Base-by-base conservation (phyloP, 2,329 filamentous ascomycete species). In the Escovopsis weberi region DNA sequence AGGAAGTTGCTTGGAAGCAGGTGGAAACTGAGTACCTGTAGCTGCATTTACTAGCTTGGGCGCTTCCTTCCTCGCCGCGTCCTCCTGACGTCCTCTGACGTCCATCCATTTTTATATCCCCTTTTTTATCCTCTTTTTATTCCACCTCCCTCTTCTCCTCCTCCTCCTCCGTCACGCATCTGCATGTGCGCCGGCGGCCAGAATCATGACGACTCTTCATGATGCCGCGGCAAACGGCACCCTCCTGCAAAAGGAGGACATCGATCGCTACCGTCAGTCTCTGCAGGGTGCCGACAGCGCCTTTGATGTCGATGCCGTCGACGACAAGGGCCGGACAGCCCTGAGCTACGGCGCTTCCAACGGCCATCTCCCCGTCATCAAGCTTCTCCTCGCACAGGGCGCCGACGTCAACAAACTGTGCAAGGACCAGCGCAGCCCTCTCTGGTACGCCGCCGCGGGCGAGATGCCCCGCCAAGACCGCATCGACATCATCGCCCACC, bases 301-400 rank as follows among this genome's bases (percentile, higher is more conserved):
- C 26, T 39, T 39, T 23, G 32, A 33, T 33, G n/a, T 45, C 33
- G 30, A 45, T 18, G 26, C 37, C 8, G 10, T 12, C 7, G 43
- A 45, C 19, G 4, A 11, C 36, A 39, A 39, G 26, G 37, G 40
- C 37, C 39, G 39, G 0, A 45, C 43, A 3, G 39, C 43, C 1
- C 33, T 45, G 4, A 30, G 33, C 26, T 34, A 37, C 26, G 39
- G 30, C 28, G 19, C 40, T 15, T 12, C 10, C 10, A 42, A 33
- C 12, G 43, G 40, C 33, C 40, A 42, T n/a, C 12, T 45, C 2
- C 2, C 15, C 15, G 39, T 42, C 3, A 26, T 48, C n/a, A 41
- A 42, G 28, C 11, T 42, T 19, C 37, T 45, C 5, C 5, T 42
- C 2, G 1, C 9, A 2, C 36, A 39, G 12, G 33, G 33, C 5